Conservation (phyloP, 2,329 filamentous ascomycete genomes). For the Cercospora sp. region DNA sequence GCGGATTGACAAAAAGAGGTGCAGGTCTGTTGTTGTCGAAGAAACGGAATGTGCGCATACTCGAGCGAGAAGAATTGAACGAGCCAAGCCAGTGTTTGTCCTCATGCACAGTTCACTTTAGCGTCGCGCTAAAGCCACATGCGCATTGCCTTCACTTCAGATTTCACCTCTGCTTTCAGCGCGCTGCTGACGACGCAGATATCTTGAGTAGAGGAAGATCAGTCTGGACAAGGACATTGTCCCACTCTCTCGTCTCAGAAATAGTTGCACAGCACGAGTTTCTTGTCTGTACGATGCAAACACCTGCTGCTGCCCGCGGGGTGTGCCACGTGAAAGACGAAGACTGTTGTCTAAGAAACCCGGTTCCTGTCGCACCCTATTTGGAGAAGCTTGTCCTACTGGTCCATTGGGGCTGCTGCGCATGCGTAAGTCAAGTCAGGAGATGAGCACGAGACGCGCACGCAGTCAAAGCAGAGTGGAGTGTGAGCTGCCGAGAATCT, state of each 20-base stretch:
- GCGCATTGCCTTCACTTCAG: background rate
- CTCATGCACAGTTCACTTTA: background rate
- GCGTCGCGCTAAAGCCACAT: background rate
- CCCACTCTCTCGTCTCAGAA: background rate
- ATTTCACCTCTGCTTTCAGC: background rate
- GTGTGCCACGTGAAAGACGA: background rate
- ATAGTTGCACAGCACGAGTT: background rate
- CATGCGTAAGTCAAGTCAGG: too few species aligned
- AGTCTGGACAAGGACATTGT: background rate
- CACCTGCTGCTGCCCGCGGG: background rate
- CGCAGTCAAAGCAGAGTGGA: too few species aligned
- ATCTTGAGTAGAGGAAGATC: background rate
- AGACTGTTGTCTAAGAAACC: background rate
- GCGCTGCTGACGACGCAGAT: background rate
- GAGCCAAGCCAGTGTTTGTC: background rate
- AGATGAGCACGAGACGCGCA: too few species aligned
- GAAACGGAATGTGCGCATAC: background rate
- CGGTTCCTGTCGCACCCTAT: too few species aligned
- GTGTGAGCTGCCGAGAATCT: too few species aligned
- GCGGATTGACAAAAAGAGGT: too few species aligned
- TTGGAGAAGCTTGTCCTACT: too few species aligned
- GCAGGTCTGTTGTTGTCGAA: background rate
- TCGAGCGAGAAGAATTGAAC: background rate
- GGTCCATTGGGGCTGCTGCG: too few species aligned
- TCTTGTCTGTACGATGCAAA: background rate